Evolutionary conservation across 495 filamentous ascomycete genomes (phyloP).

Genomic region (Neurospora discreta): DNA sequence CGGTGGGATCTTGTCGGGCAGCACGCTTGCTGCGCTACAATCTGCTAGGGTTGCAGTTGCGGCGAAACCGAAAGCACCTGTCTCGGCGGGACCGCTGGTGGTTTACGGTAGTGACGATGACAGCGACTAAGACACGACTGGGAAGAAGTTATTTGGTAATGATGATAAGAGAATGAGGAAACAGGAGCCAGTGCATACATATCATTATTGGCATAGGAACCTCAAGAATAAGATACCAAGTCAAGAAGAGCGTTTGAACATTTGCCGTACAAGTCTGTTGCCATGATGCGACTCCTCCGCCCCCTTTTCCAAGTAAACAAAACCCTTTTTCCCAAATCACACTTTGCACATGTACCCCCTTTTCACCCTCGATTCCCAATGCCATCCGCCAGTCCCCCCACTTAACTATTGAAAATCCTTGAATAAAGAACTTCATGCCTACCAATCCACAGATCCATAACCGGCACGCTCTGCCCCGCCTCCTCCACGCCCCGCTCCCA

Average conservation of each 20-base stretch:
- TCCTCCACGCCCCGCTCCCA: constrained; percentile 49
- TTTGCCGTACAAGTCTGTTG: background rate
- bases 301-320: background rate
- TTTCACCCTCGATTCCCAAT: background rate
- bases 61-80: constrained; percentile 33
- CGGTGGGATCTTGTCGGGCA: constrained; percentile 68
- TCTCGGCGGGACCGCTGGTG: constrained; percentile 59
- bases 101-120: constrained; percentile 70
- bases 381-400: too few species aligned
- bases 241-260: background rate
- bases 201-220: background rate
- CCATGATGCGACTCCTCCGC: background rate
- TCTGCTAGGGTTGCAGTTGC: constrained; percentile 38
- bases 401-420: constrained; percentile 76
- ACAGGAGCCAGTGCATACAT: background rate
- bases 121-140: constrained; percentile 43
- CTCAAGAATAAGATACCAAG: constrained; percentile 1
- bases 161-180: background rate
- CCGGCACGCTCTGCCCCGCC: constrained; percentile 78
- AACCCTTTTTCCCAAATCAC: background rate
- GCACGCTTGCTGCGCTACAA: constrained; percentile 64
- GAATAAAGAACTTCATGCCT: constrained; percentile 93
- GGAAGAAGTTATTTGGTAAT: background rate
- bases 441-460: constrained; percentile 88
- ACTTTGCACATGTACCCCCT: background rate